Conservation (phyloP, 208 protist genomes). For the Crithidia expoeki region DNA sequence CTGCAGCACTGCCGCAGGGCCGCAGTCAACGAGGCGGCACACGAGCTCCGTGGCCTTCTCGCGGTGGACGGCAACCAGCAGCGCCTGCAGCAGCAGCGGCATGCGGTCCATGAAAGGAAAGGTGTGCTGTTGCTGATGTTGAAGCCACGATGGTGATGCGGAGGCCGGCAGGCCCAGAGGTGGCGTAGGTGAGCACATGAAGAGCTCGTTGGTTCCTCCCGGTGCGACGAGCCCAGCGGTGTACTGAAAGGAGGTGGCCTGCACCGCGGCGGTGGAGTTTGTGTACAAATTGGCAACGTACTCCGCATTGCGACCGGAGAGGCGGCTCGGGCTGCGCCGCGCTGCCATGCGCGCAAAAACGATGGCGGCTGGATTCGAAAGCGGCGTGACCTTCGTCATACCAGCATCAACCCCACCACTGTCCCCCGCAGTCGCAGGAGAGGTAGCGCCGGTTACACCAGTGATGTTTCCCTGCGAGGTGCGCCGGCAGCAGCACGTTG, state of each 20-base stretch:
- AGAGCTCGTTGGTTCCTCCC: background rate
- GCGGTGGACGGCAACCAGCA: constrained; percentile 76
- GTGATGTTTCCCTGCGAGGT: constrained; percentile 10
- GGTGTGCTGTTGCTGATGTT: constrained; percentile 17
- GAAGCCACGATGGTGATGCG: background rate
- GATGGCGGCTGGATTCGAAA: background rate
- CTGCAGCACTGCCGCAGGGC: constrained; percentile 67
- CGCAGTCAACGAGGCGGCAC: constrained; percentile 83
- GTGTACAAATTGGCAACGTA: constrained; percentile 37
- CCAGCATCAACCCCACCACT: background rate
- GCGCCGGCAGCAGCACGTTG: constrained; percentile 18
- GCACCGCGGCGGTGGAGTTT: constrained; percentile 21
- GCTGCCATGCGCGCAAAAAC: constrained; percentile 7
- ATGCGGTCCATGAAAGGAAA: constrained; percentile 77
- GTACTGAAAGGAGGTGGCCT: constrained; percentile 35
- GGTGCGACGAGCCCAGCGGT: constrained; percentile 1
- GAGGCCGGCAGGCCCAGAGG: background rate
- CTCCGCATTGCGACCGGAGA: constrained; percentile 28
- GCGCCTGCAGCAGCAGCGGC: constrained; percentile 79
- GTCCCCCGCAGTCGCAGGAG: background rate
- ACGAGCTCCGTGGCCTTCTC: constrained; percentile 77
- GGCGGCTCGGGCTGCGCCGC: constrained; percentile 13
- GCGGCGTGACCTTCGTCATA: background rate
- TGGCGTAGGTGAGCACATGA: background rate
- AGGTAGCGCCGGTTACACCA: background rate